Evolutionary conservation across 2,329 filamentous ascomycete species (phyloP).

Genomic region (Ophiognomonia clavigignenti-juglandacearum): DNA sequence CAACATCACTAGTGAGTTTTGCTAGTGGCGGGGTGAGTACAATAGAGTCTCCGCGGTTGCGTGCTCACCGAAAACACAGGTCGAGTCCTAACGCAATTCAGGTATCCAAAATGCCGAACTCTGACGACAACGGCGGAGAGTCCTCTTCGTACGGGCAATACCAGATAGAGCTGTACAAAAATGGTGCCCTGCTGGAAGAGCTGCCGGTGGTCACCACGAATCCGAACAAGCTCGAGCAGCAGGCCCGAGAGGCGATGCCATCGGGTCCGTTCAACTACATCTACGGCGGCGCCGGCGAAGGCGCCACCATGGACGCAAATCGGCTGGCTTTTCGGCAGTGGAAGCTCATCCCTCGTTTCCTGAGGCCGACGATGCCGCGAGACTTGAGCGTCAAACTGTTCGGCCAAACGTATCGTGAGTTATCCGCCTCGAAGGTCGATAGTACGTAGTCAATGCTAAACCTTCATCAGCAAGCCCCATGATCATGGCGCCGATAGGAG

Average conservation of each 20-base stretch:
- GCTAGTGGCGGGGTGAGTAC: too few species aligned
- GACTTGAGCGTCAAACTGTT: constrained; percentile 50
- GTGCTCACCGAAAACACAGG: neutral
- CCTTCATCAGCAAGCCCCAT: constrained; percentile 35
- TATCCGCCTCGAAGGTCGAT: neutral
- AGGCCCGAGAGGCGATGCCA: constrained; percentile 45
- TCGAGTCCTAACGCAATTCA: too few species aligned
- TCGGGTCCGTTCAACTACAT: constrained; percentile 54
- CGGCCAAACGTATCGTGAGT: constrained; percentile 38
- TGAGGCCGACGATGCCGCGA: constrained; percentile 37
- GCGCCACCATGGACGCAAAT: constrained; percentile 57
- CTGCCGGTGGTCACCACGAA: constrained; percentile 53
- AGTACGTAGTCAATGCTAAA: neutral
- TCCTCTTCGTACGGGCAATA: constrained; percentile 22
- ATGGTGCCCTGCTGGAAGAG: constrained; percentile 43
- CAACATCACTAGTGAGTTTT: too few species aligned
- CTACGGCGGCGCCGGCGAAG: constrained; percentile 56
- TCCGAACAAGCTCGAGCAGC: constrained; percentile 49
- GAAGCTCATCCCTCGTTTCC: constrained; percentile 48
- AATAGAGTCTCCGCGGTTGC: too few species aligned
- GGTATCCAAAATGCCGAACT: constrained; percentile 10
- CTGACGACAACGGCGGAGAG: constrained; percentile 3
- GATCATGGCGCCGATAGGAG: constrained; percentile 64
- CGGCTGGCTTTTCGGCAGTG: constrained; percentile 50
- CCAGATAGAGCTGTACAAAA: constrained; percentile 39